Conservation (phyloP, 148 eudicot genomes). For the Limonium bicolor region DNA sequence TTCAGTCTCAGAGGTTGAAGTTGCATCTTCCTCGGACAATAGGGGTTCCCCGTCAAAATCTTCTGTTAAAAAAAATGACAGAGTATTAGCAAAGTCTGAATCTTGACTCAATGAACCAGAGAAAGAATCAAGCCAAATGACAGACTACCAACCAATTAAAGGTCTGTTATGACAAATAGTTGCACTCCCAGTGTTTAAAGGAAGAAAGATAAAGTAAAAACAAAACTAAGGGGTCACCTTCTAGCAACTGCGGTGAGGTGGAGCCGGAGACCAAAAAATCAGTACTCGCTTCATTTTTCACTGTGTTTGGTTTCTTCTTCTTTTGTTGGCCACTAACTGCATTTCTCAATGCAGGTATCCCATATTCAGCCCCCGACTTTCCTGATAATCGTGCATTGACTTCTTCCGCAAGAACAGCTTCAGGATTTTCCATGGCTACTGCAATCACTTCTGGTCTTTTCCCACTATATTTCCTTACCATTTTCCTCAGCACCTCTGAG, state of each 20-base stretch:
- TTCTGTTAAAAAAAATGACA: conserved; percentile 26
- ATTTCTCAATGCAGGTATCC: conserved; percentile 25
- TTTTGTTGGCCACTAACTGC: conserved; percentile 35
- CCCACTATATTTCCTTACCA: conserved; percentile 90
- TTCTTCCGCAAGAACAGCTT: conserved; percentile 64
- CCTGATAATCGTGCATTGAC: conserved; percentile 61
- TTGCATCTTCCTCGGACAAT: conserved; percentile 24
- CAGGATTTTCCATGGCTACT: conserved; percentile 81
- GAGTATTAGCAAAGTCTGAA: too few species aligned
- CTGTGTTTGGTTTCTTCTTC: conserved; percentile 19
- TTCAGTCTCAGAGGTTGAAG: conserved; percentile 18
- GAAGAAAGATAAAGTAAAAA: too few species aligned
- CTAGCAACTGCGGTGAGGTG: conserved; percentile 16
- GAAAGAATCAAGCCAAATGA: too few species aligned
- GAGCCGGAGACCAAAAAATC: conserved; percentile 7
- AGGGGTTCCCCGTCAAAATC: conserved; percentile 20
- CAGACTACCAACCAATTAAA: too few species aligned
- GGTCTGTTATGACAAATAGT: too few species aligned
- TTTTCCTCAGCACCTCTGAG: conserved; percentile 71
- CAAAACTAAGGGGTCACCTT: conserved; percentile 18
- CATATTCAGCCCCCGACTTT: conserved; percentile 28
- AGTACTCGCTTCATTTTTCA: conserved; percentile 20
- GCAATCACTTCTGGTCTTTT: conserved; percentile 93
- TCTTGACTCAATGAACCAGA: too few species aligned
- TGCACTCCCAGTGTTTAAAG: too few species aligned